Conservation (phyloP, 768 basidiomycete species). For the Russula olivacea region DNA sequence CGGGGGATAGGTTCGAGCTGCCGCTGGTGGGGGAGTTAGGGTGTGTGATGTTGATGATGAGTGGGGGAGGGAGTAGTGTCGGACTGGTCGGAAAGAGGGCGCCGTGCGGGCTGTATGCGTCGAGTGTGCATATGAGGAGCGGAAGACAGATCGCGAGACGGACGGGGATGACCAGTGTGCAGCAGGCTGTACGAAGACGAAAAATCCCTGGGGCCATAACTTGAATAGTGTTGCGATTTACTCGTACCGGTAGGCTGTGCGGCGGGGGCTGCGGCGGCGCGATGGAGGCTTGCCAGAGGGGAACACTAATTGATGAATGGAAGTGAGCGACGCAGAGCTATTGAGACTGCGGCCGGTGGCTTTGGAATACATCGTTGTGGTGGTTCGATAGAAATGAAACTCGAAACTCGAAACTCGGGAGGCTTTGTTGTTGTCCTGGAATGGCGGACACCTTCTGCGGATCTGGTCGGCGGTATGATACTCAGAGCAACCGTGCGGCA, state of each 20-base stretch:
- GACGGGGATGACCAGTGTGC: constrained; percentile 20
- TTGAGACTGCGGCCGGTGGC: too few species aligned
- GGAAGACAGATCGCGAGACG: constrained; percentile 24
- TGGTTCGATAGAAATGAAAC: too few species aligned
- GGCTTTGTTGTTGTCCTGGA: too few species aligned
- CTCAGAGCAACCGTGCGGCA: too few species aligned
- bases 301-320: background rate
- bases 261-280: background rate
- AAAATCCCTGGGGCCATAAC: constrained; percentile 19
- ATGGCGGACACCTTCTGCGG: too few species aligned
- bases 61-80: background rate
- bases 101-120: constrained; percentile 14
- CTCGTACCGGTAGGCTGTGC: background rate
- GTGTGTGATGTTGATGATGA: constrained; percentile 1
- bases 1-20: background rate
- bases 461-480: too few species aligned
- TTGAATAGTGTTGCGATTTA: background rate
- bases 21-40: background rate
- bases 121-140: constrained; percentile 20
- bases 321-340: background rate
- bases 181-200: constrained; percentile 19
- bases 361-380: too few species aligned
- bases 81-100: constrained; percentile 1
- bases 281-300: background rate
- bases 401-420: too few species aligned